Percentiles rank a stretch among this genome's conserved stretches.
These are phyloP conservation scores for Chytridiales sp. DNA, from an alignment of 371 early-diverging fungal species.

Conservation along the genomic window DNA sequence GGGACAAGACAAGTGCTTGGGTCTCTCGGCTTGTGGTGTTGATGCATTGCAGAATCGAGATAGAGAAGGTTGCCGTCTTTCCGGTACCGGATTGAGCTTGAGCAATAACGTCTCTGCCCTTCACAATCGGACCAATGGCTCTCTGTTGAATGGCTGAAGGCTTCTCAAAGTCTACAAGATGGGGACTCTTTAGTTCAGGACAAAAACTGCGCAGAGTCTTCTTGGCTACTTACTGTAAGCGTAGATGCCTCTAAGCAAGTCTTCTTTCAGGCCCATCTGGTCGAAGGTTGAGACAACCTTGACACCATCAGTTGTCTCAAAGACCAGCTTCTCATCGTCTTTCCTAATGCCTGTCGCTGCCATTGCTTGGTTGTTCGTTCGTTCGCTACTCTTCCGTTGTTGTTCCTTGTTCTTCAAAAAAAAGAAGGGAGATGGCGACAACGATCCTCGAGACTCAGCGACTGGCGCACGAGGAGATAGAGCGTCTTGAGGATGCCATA, in stretches of 20 bases:
- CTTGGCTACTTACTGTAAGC: constrained; percentile 46
- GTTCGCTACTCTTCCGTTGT: not conserved
- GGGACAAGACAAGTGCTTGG: constrained; percentile 97
- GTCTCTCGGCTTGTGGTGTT: constrained; percentile 80
- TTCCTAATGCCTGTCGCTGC: not conserved
- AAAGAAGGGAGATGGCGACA: not conserved
- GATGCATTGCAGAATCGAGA: constrained; percentile 93
- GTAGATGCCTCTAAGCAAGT: constrained; percentile 60
- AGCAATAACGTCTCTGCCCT: constrained; percentile 95
- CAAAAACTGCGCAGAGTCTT: no score
- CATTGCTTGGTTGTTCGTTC: not conserved
- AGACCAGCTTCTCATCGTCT: constrained; percentile 30
- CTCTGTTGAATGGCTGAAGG: constrained; percentile 98
- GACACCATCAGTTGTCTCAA: constrained; percentile 43
- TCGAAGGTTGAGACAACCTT: constrained; percentile 55
- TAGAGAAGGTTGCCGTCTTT: constrained; percentile 99
- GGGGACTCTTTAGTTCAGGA: not conserved
- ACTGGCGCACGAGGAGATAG: constrained; percentile 84
- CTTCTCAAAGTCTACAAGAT: constrained; percentile 59
- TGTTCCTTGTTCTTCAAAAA: not conserved
- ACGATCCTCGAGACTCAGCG: constrained; percentile 68
- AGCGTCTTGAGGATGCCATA: constrained; percentile 85
- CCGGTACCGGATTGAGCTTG: constrained; percentile 99
- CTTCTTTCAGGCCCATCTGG: constrained; percentile 54
- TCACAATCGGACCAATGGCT: constrained; percentile 93